Base-by-base conservation (phyloP, 352 stramenopile species). In the Phytophthora palmivora region DNA sequence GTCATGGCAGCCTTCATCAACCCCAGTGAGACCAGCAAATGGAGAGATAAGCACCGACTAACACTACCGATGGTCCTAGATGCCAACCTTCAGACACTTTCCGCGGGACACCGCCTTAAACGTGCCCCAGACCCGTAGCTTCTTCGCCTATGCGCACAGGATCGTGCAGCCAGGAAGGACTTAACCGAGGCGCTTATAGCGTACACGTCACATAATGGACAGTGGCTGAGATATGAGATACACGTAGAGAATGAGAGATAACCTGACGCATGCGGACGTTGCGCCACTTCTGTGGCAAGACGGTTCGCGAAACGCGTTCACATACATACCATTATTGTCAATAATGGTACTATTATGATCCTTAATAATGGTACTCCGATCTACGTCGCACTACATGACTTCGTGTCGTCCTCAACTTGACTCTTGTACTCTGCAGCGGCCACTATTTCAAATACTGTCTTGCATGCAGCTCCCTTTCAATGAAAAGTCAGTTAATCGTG, bases 31-130 rank as follows among this genome's bases (percentile, higher is more conserved):
- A 24, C 14, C 18, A 12, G 21, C 21, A 47, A 43, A 38, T 58
- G 36, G 21, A 22, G 37, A 14, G 37, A 8, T 22, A 39, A 37
- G 41, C 10, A 30, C 0, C 22, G 36, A 39, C 36, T 38, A 15
- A 58, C 26, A 8, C 26, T 32, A 32, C 26, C 26, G 26, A 32
- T 8, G 24, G n/a, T 62, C 6, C 43, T 48, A 11, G 54, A 54
- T 37, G 54, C 43, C 10, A 43, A 62, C 43, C 43, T 54, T 36
- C 54, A 49, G 33, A 62, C 42, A 22, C 42, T 54, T 38, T 53
- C 34, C 9, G n/a, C 43, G 7, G 42, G 43, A 47, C 54, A 51
- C 53, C 14, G 21, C 9, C 42, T 61, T n/a, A 19, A 46, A 37
- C 6, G 22, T 4, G 37, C 37, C n/a, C 36, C 18, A 8, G 16